Evolutionary conservation across 2,329 filamentous ascomycete genomes (phyloP).

Genomic region (Fusarium solani-melongenae): DNA sequence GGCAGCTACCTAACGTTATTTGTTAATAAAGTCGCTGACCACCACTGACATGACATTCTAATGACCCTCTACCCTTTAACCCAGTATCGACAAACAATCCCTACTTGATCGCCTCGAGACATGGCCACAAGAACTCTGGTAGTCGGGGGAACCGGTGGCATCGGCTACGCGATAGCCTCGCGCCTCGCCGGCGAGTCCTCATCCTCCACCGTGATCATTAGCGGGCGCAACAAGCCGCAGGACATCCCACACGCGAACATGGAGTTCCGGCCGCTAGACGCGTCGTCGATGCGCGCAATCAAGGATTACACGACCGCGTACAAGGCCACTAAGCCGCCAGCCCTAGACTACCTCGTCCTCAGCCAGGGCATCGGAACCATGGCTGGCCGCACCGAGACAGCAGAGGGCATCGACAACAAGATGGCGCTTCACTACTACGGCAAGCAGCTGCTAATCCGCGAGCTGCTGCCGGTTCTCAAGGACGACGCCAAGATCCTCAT

Average conservation of each 20-base stretch:
- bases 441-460: neutral
- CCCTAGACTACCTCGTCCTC: neutral
- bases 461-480: neutral
- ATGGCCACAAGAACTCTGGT: slow-evolving; percentile 46
- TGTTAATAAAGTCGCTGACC: neutral
- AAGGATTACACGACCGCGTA: slow-evolving; percentile 43
- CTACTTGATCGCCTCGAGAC: neutral
- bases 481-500: neutral
- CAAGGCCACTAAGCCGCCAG: neutral
- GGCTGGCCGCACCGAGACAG: neutral
- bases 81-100: neutral
- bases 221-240: slow-evolving; percentile 46
- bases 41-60: neutral
- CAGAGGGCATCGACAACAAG: neutral
- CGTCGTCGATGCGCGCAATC: slow-evolving; percentile 49
- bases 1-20: neutral
- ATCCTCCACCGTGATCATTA: slow-evolving; percentile 46
- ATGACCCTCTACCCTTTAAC: neutral
- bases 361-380: neutral
- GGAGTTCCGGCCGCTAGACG: slow-evolving; percentile 48
- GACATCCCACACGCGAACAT: slow-evolving; percentile 47
- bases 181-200: slow-evolving; percentile 44
- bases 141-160: slow-evolving; percentile 50
- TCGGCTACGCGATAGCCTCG: slow-evolving; percentile 52
- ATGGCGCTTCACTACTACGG: neutral